phyloP scores from a whole-genome alignment of 1,139 yeast genomes.

The Candida mesenterica region DNA sequence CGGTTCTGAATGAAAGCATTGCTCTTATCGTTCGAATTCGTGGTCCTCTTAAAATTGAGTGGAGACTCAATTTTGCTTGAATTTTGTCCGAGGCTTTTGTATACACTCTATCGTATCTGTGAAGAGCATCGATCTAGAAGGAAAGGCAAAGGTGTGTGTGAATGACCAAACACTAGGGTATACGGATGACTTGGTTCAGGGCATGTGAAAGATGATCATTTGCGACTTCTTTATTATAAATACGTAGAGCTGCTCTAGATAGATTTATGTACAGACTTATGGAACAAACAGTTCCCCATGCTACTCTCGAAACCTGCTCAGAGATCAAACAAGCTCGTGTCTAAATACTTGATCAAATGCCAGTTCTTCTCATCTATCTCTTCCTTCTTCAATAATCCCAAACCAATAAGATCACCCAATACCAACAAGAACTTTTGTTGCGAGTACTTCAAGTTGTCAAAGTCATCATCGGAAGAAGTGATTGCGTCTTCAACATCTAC shows the following conservation, averaged over 20 bases:
- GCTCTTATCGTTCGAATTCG: neutral
- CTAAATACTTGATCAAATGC: slow-evolving; percentile 39
- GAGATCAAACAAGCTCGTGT: slow-evolving; percentile 23
- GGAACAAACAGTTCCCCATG: no score
- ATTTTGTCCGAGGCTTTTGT: neutral
- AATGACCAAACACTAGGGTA: no score
- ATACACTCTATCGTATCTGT: no score
- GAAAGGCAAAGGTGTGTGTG: no score
- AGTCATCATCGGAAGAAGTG: slow-evolving; percentile 59
- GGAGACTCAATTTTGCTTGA: neutral
- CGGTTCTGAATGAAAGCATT: slow-evolving; percentile 75
- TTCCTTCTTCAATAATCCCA: slow-evolving; percentile 50
- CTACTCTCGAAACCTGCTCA: neutral
- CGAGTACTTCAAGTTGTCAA: slow-evolving; percentile 76
- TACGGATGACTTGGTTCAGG: no score
- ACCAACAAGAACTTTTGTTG: slow-evolving; percentile 70
- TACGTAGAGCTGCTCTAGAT: neutral
- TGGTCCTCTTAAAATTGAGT: neutral
- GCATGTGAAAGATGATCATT: no score
- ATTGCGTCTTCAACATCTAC: slow-evolving; percentile 32
- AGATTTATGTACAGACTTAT: no score
- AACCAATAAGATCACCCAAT: slow-evolving; percentile 69
- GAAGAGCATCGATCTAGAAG: no score
- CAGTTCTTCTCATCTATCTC: slow-evolving; percentile 28
- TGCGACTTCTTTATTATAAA: no score